Evolutionary conservation across 2,329 filamentous ascomycete genomes (phyloP), one percentile per base, ranked within the genome.

Genomic region (Nothophaeocryptopus gaeumannii): DNA sequence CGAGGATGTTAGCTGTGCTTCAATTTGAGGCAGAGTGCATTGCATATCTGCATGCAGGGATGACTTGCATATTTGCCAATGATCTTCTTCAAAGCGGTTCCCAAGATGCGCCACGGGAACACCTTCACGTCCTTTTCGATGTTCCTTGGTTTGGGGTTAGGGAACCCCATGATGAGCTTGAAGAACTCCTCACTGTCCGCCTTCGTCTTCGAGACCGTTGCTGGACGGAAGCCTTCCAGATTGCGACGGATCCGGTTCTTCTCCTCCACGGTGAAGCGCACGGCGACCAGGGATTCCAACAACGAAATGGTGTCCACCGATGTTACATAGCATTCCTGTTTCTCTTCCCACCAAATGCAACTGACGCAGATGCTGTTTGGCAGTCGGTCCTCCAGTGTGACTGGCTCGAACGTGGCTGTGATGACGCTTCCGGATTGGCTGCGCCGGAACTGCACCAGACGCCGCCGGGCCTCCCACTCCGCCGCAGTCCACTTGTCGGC

Each of bases 121-220:
- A 97, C 93, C 74, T 99, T 99, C 67, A 99, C 91, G 65, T 97
- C 92, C 74, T 99, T 99, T 75, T 97, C 93, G 58, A 99, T 99
- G 66, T 97, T 96, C 55, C 93, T 81, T 13, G 93, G 93, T 72
- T 97, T 97, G 2, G 93, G 93, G 53, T 86, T 88, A 10, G 90
- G 89, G 66, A 97, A 97, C 1, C 84, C 89, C 93, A 99, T 99
- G 72, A 99, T 97, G 63, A 96, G 80, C 74, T 96, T 96, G 83
- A 97, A 97, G 71, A 97, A 97, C 47, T 95, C 89, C 69, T 97
- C 92, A 67, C 88, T 96, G 52, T 97, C 92, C 1, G 84, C 67
- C 72, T 95, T 96, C 50, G 85, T 84, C 72, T 99, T 99, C 60
- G 90, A 96, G 13, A 99, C 90, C 0, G 93, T 99, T 57, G 89